Evolutionary conservation across 768 basidiomycete species (phyloP).

Genomic region (Boletus reticulatus): DNA sequence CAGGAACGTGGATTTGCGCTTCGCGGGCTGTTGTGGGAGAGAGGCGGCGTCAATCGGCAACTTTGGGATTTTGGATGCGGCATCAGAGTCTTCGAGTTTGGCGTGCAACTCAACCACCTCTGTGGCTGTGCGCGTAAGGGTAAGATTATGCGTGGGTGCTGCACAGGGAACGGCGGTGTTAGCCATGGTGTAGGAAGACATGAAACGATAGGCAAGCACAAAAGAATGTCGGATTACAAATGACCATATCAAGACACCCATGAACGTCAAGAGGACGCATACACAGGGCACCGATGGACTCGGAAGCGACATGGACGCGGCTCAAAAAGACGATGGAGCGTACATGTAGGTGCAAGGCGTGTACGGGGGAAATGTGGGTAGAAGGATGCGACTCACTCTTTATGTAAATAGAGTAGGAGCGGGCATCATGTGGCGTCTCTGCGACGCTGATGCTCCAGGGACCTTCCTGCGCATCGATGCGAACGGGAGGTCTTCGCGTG

Average conservation of each 20-base stretch:
- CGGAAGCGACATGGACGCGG: slow-evolving; percentile 24
- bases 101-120: slow-evolving; percentile 82
- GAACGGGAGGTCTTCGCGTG: slow-evolving; percentile 49
- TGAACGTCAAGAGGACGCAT: slow-evolving; percentile 15
- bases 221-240: slow-evolving; percentile 14
- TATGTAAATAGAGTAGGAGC: slow-evolving; percentile 77
- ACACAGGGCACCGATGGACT: slow-evolving; percentile 23
- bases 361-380: slow-evolving; percentile 22
- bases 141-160: slow-evolving; percentile 90
- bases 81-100: slow-evolving; percentile 69
- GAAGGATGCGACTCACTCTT: slow-evolving; percentile 63
- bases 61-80: slow-evolving; percentile 53
- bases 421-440: slow-evolving; percentile 72
- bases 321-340: slow-evolving; percentile 19
- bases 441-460: slow-evolving; percentile 89
- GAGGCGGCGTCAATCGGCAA: slow-evolving; percentile 59
- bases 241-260: slow-evolving; percentile 12
- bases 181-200: slow-evolving; percentile 20
- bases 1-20: slow-evolving; percentile 82
- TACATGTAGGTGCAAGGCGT: slow-evolving; percentile 16
- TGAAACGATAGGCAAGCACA: slow-evolving; percentile 14
- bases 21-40: slow-evolving; percentile 50
- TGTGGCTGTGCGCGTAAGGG: slow-evolving; percentile 71
- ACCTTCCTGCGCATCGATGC: slow-evolving; percentile 74
- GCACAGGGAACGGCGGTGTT: slow-evolving; percentile 29